A percentile compares a stretch with the other conserved stretches of the same genome.
Evolutionary conservation across 75 land plant species (phyloP).

Genomic region (Sequoia sempervirens): DNA sequence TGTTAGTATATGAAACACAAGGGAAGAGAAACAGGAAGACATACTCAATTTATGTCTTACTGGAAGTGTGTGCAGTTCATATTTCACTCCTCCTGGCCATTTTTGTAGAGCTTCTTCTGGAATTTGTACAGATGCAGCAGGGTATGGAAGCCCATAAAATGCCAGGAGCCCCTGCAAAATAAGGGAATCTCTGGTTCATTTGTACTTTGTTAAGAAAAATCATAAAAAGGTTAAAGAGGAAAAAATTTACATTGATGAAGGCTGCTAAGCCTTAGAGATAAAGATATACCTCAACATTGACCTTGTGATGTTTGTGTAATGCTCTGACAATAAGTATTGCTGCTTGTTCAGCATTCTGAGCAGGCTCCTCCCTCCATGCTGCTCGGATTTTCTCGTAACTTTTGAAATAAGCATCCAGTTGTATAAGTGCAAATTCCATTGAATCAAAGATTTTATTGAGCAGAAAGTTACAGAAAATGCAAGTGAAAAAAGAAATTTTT

Average conservation of each 20-base stretch:
- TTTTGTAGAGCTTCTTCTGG: conserved; percentile 22
- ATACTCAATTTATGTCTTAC: conserved; percentile 26
- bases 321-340: conserved; percentile 52
- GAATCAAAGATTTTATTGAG: background rate
- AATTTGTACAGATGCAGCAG: conserved; percentile 1
- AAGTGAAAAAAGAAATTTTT: background rate
- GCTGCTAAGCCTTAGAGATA: background rate
- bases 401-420: background rate
- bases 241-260: background rate
- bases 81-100: conserved; percentile 48
- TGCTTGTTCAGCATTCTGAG: conserved; percentile 78
- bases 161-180: conserved; percentile 59
- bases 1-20: background rate
- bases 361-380: conserved; percentile 89
- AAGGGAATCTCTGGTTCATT: background rate
- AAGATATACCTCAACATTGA: conserved; percentile 70
- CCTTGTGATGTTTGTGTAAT: conserved; percentile 61
- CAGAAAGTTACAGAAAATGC: background rate
- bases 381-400: conserved; percentile 78
- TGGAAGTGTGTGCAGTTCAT: conserved; percentile 70
- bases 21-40: background rate
- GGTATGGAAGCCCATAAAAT: conserved; percentile 68
- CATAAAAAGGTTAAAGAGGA: background rate
- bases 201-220: background rate
- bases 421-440: background rate